These are phyloP conservation scores for Juncus inflexus DNA, from an alignment of 176 grass and related monocot species.

Conservation along the genomic window DNA sequence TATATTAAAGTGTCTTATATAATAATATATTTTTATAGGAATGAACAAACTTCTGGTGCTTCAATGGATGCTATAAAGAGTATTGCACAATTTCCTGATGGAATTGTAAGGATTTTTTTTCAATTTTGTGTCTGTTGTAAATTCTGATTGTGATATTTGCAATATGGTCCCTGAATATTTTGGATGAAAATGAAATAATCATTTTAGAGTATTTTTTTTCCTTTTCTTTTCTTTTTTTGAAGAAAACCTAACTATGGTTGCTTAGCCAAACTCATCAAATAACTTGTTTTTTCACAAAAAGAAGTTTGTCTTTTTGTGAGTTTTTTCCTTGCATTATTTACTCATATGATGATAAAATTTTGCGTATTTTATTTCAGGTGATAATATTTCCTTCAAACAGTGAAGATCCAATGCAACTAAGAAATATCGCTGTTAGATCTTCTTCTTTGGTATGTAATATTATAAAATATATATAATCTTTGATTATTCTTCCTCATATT, in stretches of 20 bases:
- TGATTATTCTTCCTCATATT: background rate
- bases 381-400: conserved; percentile 68
- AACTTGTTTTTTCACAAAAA: too few relatives aligned
- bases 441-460: conserved; percentile 53
- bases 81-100: conserved; percentile 63
- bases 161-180: conserved; percentile 2
- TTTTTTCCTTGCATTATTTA: too few relatives aligned
- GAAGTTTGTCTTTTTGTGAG: too few relatives aligned
- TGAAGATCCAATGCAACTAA: conserved; percentile 52
- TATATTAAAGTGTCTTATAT: background rate
- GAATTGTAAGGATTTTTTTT: conserved; percentile 51
- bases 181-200: background rate
- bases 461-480: background rate
- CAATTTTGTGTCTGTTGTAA: too few relatives aligned
- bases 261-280: too few relatives aligned
- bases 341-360: too few relatives aligned
- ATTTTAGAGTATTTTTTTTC: background rate
- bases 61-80: conserved; percentile 45
- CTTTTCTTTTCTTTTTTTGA: background rate
- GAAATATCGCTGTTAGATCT: conserved; percentile 55
- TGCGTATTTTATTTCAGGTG: conserved; percentile 36
- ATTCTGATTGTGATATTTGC: background rate
- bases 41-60: conserved; percentile 62
- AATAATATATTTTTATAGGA: conserved; percentile 38
- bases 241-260: too few relatives aligned